phyloP scores from a whole-genome alignment of 331 rosid genomes.

The Stylosanthes scabra region DNA sequence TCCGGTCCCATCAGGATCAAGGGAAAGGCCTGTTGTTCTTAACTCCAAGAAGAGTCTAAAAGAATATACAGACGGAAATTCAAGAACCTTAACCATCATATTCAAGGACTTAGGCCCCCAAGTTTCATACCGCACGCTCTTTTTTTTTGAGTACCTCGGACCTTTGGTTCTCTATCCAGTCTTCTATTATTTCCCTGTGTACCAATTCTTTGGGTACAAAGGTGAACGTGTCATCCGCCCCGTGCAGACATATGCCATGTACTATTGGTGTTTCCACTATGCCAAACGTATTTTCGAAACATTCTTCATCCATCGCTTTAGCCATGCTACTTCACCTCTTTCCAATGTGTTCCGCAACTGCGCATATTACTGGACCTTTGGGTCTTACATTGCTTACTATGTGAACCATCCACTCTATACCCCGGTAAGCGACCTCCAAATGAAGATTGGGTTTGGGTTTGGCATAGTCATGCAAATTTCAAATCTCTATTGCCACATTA shows the following conservation, averaged over 20 bases:
- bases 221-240: conserved; percentile 80
- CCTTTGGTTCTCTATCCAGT: conserved; percentile 91
- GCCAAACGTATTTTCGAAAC: conserved; percentile 94
- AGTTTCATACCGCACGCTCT: conserved; percentile 84
- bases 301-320: conserved; percentile 91
- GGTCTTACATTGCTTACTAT: conserved; percentile 76
- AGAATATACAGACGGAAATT: conserved; percentile 70
- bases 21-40: conserved; percentile 84
- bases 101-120: conserved; percentile 96
- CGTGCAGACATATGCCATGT: conserved; percentile 89
- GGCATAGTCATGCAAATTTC: conserved; percentile 78
- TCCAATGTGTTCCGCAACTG: conserved; percentile 94
- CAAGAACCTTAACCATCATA: conserved; percentile 64
- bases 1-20: conserved; percentile 78
- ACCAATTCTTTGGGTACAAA: conserved; percentile 72
- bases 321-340: conserved; percentile 97
- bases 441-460: conserved; percentile 89
- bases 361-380: conserved; percentile 96
- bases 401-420: conserved; percentile 92
- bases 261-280: conserved; percentile 97
- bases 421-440: conserved; percentile 86
- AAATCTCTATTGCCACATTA: conserved; percentile 84
- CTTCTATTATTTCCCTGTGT: conserved; percentile 86
- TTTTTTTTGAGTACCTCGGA: conserved; percentile 93
- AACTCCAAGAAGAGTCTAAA: conserved; percentile 69